Evolutionary conservation across 2,329 filamentous ascomycete species (phyloP).

Genomic region (Fusarium sp.): DNA sequence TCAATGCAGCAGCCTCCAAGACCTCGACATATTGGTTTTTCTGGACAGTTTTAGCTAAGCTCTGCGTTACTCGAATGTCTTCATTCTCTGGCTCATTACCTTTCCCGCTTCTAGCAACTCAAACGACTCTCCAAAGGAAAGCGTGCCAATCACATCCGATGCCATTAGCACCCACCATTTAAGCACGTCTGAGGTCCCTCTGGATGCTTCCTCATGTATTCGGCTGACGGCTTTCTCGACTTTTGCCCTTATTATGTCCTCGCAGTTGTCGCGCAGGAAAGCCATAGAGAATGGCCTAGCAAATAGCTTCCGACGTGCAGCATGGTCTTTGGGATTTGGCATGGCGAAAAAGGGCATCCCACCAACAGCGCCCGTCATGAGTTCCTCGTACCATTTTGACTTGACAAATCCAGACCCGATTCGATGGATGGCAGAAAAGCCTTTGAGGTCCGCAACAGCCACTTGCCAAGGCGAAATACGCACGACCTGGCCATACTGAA

Average conservation of each 20-base stretch:
- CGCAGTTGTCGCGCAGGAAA: no score
- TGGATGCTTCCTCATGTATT: background rate
- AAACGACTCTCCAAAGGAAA: background rate
- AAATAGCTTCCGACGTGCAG: background rate
- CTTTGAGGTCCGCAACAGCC: background rate
- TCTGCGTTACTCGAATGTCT: background rate
- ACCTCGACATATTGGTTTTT: background rate
- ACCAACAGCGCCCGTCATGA: background rate
- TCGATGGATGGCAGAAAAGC: background rate
- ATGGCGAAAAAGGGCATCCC: background rate
- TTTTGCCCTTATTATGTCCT: no score
- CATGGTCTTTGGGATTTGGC: background rate
- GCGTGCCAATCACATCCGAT: background rate
- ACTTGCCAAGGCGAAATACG: background rate
- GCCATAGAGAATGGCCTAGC: no score
- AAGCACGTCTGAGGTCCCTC: background rate
- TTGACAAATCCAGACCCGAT: background rate
- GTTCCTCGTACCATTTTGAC: background rate
- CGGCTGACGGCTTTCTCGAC: background rate
- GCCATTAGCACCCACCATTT: background rate
- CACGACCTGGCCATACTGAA: background rate
- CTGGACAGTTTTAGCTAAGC: background rate
- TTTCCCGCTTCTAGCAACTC: background rate
- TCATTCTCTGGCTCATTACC: background rate
- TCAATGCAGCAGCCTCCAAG: background rate